A percentile compares a stretch with the other conserved stretches of the same genome.
These are phyloP conservation scores for Neotropicomus parvogracilis DNA, from an alignment of 1,284 basidiomycete species.

Conservation along the genomic window DNA sequence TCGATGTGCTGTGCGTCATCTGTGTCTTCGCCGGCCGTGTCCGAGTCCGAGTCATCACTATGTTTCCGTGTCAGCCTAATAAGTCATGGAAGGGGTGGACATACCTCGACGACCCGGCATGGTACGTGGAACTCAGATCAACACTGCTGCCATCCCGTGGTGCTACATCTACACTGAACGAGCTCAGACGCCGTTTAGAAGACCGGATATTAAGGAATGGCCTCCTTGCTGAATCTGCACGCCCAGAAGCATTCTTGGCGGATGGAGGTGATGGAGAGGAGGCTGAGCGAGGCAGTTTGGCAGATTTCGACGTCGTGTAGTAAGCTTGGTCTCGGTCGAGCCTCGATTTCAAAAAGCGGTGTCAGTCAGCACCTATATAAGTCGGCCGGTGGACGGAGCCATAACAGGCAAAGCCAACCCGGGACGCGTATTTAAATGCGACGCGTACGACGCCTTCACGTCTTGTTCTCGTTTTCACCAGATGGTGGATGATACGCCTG, in stretches of 20 bases:
- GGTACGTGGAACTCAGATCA: constrained; percentile 83
- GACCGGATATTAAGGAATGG: constrained; percentile 37
- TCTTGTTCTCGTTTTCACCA: constrained; percentile 11
- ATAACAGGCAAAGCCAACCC: constrained; percentile 15
- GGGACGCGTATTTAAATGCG: background rate
- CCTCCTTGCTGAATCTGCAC: constrained; percentile 41
- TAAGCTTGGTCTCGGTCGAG: background rate
- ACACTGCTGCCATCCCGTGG: constrained; percentile 33
- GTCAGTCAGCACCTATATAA: background rate
- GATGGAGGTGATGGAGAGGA: constrained; percentile 72
- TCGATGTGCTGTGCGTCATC: constrained; percentile 26
- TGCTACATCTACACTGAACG: constrained; percentile 22
- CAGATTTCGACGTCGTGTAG: constrained; percentile 12
- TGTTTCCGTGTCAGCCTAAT: constrained; percentile 8
- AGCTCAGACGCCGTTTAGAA: constrained; percentile 36
- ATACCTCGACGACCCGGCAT: constrained; percentile 74
- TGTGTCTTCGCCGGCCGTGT: constrained; percentile 33
- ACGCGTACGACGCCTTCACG: constrained; percentile 9
- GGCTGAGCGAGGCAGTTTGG: constrained; percentile 71
- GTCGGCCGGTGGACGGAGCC: constrained; percentile 10
- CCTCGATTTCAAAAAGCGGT: constrained; percentile 6
- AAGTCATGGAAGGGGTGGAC: constrained; percentile 11
- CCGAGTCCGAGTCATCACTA: constrained; percentile 32
- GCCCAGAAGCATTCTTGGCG: constrained; percentile 41
- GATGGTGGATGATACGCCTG: constrained; percentile 37